These are phyloP conservation scores for Termitomyces sp. DNA, from an alignment of 768 basidiomycete species.

Conservation along the genomic window DNA sequence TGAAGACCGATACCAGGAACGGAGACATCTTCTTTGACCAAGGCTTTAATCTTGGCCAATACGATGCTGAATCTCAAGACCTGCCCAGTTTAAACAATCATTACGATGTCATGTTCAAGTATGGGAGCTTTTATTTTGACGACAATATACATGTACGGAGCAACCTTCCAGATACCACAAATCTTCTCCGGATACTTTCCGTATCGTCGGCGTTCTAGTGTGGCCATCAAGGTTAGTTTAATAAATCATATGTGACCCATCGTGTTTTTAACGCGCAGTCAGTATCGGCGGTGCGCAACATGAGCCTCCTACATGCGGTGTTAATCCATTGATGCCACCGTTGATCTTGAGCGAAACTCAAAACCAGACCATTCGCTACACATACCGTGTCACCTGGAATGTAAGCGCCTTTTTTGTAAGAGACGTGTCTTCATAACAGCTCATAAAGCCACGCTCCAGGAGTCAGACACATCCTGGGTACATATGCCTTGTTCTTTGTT, in stretches of 20 bases:
- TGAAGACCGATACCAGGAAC: conserved; percentile 77
- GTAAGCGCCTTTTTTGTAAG: conserved; percentile 36
- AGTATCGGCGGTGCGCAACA: conserved; percentile 67
- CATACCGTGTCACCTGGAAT: conserved; percentile 86
- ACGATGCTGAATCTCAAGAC: conserved; percentile 53
- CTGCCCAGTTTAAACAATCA: conserved; percentile 85
- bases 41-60: conserved; percentile 89
- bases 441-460: conserved; percentile 35
- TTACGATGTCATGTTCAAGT: conserved; percentile 83
- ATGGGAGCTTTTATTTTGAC: neutral
- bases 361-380: conserved; percentile 70
- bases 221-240: conserved; percentile 48
- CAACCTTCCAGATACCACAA: conserved; percentile 66
- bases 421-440: neutral
- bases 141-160: neutral
- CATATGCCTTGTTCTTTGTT: conserved; percentile 4
- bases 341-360: conserved; percentile 61
- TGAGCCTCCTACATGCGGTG: conserved; percentile 49
- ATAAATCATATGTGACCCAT: neutral
- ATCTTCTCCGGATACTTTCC: conserved; percentile 63
- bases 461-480: conserved; percentile 86
- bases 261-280: neutral
- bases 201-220: conserved; percentile 93
- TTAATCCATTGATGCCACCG: conserved; percentile 32
- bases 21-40: conserved; percentile 90